Percentiles rank a stretch among this genome's conserved stretches.
These are phyloP conservation scores for Sphaceloma murrayae DNA, from an alignment of 2,329 filamentous ascomycete species.

Conservation along the genomic window DNA sequence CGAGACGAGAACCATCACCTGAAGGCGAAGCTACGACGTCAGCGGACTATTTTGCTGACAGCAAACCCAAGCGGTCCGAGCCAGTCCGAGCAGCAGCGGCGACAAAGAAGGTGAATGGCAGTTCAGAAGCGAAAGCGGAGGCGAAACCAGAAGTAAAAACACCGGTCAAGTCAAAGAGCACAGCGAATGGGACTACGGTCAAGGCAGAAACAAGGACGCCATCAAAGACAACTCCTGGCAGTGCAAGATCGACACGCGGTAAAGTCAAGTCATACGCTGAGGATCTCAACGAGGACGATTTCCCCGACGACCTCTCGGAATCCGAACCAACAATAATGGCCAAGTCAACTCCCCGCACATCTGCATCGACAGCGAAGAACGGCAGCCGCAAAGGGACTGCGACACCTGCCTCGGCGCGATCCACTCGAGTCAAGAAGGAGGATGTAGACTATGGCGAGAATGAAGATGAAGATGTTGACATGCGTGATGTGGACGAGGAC, in stretches of 20 bases:
- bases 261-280: conserved; percentile 37
- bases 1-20: conserved; percentile 41
- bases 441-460: conserved; percentile 31
- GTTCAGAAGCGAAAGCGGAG: conserved; percentile 31
- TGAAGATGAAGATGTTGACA: conserved; percentile 41
- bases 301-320: conserved; percentile 33
- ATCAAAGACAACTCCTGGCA: conserved; percentile 29
- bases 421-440: conserved; percentile 40
- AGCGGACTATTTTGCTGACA: conserved; percentile 52
- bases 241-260: conserved; percentile 28
- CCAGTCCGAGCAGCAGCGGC: conserved; percentile 23
- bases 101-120: conserved; percentile 20
- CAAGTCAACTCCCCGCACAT: conserved; percentile 44
- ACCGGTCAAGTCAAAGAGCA: conserved; percentile 28
- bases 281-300: conserved; percentile 27
- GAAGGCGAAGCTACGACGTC: conserved; percentile 50
- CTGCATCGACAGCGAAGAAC: too few relatives aligned
- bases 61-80: conserved; percentile 45
- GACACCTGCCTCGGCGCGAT: conserved; percentile 8
- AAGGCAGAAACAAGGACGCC: conserved; percentile 19
- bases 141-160: conserved; percentile 33
- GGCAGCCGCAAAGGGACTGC: conserved; percentile 20
- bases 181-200: conserved; percentile 25
- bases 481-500: conserved; percentile 44
- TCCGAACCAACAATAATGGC: conserved; percentile 77